Conservation (phyloP, 2,329 filamentous ascomycete species). For the Phaeoacremonium minimum region DNA sequence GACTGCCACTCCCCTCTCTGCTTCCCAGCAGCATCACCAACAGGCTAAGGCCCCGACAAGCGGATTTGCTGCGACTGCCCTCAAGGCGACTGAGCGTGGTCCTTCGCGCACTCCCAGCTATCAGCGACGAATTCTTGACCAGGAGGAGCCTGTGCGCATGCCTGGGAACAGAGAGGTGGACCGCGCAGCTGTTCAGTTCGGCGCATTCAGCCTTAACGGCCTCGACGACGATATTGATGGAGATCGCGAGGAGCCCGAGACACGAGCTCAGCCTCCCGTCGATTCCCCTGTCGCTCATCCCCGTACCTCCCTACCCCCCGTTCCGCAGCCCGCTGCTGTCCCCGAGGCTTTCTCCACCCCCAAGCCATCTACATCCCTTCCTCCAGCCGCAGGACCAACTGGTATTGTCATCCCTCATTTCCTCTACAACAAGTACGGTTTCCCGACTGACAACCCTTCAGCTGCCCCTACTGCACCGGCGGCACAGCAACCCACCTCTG, state of each 20-base stretch:
- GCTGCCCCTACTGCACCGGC: slow-evolving; percentile 22
- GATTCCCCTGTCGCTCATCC: slow-evolving; percentile 87
- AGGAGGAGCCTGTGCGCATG: slow-evolving; percentile 98
- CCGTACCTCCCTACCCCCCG: slow-evolving; percentile 80
- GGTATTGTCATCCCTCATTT: slow-evolving; percentile 17
- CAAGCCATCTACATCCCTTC: slow-evolving; percentile 46
- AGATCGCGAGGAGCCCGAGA: slow-evolving; percentile 92
- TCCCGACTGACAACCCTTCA: slow-evolving; percentile 12
- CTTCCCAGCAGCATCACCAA: slow-evolving; percentile 58
- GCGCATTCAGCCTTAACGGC: slow-evolving; percentile 86
- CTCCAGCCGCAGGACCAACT: slow-evolving; percentile 32
- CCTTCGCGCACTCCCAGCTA: slow-evolving; percentile 70
- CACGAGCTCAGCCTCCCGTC: slow-evolving; percentile 85
- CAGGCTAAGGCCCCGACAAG: slow-evolving; percentile 57
- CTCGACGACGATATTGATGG: slow-evolving; percentile 87
- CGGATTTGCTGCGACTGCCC: slow-evolving; percentile 74
- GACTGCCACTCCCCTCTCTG: slow-evolving; percentile 62
- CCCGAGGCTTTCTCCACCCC: slow-evolving; percentile 51
- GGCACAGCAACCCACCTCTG: slow-evolving; percentile 24
- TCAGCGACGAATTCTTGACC: slow-evolving; percentile 83
- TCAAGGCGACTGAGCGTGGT: slow-evolving; percentile 67
- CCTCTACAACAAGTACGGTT: background rate
- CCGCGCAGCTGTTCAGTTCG: slow-evolving; percentile 89
- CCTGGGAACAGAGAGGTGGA: slow-evolving; percentile 94
- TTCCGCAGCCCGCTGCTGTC: slow-evolving; percentile 47